phyloP scores from a whole-genome alignment of 1,284 basidiomycete genomes.

The Puccinia triticina region DNA sequence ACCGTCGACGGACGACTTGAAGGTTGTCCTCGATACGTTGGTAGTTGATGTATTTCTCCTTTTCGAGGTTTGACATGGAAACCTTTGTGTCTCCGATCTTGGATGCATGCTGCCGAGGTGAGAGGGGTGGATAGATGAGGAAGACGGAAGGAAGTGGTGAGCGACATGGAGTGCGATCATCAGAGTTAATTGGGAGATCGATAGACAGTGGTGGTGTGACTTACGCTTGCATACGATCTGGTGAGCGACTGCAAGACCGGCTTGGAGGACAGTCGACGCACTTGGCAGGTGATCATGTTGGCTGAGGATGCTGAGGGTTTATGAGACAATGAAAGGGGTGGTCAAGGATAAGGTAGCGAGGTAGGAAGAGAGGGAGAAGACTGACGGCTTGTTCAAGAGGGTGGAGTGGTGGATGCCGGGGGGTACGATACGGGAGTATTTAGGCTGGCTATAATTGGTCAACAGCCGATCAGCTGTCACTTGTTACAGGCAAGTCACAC shows the following conservation, averaged over 20 bases:
- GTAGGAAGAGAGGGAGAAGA: neutral
- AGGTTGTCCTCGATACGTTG: constrained; percentile 96
- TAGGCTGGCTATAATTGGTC: constrained; percentile 14
- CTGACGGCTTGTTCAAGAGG: neutral
- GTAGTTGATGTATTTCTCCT: constrained; percentile 88
- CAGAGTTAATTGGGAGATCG: too few species aligned
- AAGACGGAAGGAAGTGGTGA: constrained; percentile 46
- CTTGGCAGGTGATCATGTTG: constrained; percentile 57
- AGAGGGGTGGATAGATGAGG: constrained; percentile 55
- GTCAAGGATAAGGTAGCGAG: neutral
- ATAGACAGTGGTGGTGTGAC: constrained; percentile 53
- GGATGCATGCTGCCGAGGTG: constrained; percentile 64
- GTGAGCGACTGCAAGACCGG: constrained; percentile 56
- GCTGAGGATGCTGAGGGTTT: neutral
- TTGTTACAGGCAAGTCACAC: neutral
- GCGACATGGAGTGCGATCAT: too few species aligned
- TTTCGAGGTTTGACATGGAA: constrained; percentile 84
- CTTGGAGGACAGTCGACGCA: constrained; percentile 53
- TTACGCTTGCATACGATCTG: constrained; percentile 52
- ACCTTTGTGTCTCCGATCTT: constrained; percentile 90
- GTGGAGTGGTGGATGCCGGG: neutral
- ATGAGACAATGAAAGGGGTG: neutral
- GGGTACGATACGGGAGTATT: neutral
- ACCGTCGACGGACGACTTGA: constrained; percentile 77
- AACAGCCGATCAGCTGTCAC: neutral